These are phyloP conservation scores for Parietichytrium sp. DNA, from an alignment of 108 stramenopile genomes.

Conservation along the genomic window DNA sequence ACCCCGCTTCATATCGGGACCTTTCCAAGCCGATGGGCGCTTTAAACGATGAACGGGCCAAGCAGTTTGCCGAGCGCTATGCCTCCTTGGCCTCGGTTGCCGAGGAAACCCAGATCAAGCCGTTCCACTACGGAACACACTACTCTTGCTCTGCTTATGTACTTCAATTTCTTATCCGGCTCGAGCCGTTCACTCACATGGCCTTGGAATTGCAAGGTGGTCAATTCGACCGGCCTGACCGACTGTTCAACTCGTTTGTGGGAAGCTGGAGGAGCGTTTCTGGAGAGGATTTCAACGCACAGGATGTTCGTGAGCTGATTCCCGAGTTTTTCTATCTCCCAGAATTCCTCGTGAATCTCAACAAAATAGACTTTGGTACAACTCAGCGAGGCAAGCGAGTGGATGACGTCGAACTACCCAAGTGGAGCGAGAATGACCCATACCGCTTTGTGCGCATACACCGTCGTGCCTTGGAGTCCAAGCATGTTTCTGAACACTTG, in stretches of 20 bases:
- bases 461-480: slow-evolving; percentile 49
- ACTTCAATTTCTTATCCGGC: slow-evolving; percentile 76
- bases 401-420: slow-evolving; percentile 81
- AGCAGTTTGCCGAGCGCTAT: slow-evolving; percentile 30
- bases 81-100: slow-evolving; percentile 39
- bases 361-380: slow-evolving; percentile 80
- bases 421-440: slow-evolving; percentile 88
- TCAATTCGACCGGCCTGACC: slow-evolving; percentile 90
- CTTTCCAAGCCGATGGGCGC: slow-evolving; percentile 93
- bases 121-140: slow-evolving; percentile 85
- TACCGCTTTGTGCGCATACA: slow-evolving; percentile 42
- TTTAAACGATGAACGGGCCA: slow-evolving; percentile 14
- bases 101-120: slow-evolving; percentile 40
- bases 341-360: slow-evolving; percentile 80
- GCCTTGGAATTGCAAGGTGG: slow-evolving; percentile 86
- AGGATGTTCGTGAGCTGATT: slow-evolving; percentile 75
- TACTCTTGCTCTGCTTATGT: slow-evolving; percentile 91
- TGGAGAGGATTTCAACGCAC: slow-evolving; percentile 55
- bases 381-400: slow-evolving; percentile 76
- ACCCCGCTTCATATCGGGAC: slow-evolving; percentile 80
- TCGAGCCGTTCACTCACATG: slow-evolving; percentile 86
- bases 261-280: slow-evolving; percentile 75
- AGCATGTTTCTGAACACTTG: slow-evolving; percentile 38
- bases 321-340: slow-evolving; percentile 94
- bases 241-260: slow-evolving; percentile 77